These are phyloP conservation scores for Eucalyptus sp. DNA, from an alignment of 345 rosid genomes.

Conservation along the genomic window DNA sequence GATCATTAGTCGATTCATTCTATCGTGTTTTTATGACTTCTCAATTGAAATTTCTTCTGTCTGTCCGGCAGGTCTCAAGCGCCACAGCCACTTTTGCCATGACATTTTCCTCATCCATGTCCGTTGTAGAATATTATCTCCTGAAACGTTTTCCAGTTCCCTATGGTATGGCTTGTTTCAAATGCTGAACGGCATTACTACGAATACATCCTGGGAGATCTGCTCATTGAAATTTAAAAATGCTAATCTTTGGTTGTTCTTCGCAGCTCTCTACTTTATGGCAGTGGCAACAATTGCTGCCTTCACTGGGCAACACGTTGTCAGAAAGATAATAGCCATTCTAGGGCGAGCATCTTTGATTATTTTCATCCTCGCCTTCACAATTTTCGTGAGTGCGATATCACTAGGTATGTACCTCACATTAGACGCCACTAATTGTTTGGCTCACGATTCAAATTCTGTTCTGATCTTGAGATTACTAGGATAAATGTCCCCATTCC, in stretches of 20 bases:
- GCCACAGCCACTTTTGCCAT: constrained; percentile 33
- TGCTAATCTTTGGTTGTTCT: not conserved
- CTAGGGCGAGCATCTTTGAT: constrained; percentile 25
- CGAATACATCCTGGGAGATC: not conserved
- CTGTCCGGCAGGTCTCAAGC: constrained; percentile 15
- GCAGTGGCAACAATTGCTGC: constrained; percentile 19
- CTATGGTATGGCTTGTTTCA: constrained; percentile 6
- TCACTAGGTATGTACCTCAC: constrained; percentile 5
- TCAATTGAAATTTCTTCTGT: not conserved
- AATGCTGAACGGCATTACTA: not conserved
- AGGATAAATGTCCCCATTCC: not conserved
- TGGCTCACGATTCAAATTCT: not conserved
- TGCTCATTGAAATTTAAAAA: not conserved
- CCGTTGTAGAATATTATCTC: constrained; percentile 28
- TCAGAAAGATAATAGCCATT: constrained; percentile 7
- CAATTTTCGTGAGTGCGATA: constrained; percentile 20
- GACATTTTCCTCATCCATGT: constrained; percentile 37
- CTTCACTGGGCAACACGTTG: constrained; percentile 13
- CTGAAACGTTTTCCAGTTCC: constrained; percentile 35
- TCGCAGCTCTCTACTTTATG: constrained; percentile 17
- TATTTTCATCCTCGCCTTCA: constrained; percentile 20
- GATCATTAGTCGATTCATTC: not conserved
- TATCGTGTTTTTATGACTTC: not conserved
- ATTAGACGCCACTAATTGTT: not conserved
- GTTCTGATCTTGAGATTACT: not conserved